Conservation (phyloP, 768 basidiomycete genomes). For the Imleria badia region DNA sequence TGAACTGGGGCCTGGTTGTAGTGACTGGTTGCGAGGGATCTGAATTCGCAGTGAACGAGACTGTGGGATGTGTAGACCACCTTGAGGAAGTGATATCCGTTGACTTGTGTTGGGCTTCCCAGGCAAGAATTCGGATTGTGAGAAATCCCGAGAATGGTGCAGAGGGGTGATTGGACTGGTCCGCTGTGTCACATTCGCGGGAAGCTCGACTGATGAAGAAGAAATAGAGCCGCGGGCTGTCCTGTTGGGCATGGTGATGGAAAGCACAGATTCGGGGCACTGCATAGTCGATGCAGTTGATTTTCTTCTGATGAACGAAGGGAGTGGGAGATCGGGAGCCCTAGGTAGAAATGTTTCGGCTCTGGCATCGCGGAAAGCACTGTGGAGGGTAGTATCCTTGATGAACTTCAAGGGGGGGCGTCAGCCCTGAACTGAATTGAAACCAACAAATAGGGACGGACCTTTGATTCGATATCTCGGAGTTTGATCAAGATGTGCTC, state of each 20-base stretch:
- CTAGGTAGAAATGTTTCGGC: constrained; percentile 29
- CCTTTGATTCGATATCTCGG: constrained; percentile 31
- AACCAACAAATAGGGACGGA: not conserved
- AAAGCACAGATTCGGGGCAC: not conserved
- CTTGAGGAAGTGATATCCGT: constrained; percentile 5
- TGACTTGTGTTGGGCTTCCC: not conserved
- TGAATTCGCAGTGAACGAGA: constrained; percentile 9
- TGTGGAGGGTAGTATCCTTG: constrained; percentile 25
- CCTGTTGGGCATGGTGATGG: not conserved
- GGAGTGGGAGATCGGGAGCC: constrained; percentile 28
- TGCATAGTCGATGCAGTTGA: not conserved
- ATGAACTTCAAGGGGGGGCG: constrained; percentile 28
- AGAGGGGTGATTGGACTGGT: not conserved
- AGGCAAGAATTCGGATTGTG: not conserved
- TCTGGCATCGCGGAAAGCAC: constrained; percentile 35
- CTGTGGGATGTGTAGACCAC: not conserved
- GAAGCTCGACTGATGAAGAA: not conserved
- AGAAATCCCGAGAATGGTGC: constrained; percentile 3
- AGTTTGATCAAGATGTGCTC: constrained; percentile 32
- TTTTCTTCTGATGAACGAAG: not conserved
- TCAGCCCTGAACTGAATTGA: not conserved
- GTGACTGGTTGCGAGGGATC: constrained; percentile 11
- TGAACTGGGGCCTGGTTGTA: constrained; percentile 6
- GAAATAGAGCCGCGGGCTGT: not conserved
- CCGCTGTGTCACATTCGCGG: not conserved